Conservation (phyloP, 2,329 filamentous ascomycete species). For the Clarireedia sp. region DNA sequence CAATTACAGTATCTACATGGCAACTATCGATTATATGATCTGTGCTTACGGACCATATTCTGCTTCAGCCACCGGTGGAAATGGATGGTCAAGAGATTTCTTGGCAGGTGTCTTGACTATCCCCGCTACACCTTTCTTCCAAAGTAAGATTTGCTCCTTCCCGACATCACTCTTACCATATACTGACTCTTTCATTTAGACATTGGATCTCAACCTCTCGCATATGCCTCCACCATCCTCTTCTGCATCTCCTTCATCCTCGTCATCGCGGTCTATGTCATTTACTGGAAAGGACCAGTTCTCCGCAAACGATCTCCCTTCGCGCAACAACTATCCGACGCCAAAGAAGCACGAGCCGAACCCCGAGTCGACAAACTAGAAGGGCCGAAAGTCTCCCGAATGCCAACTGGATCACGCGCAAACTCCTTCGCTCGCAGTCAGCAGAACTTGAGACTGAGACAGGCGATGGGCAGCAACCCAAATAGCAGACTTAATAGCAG, state of each 20-base stretch:
- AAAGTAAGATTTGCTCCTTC: conserved; percentile 29
- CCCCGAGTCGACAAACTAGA: background rate
- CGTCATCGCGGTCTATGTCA: conserved; percentile 55
- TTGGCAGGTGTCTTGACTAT: conserved; percentile 64
- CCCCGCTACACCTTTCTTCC: conserved; percentile 57
- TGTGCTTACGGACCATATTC: conserved; percentile 66
- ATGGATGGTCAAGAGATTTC: conserved; percentile 67
- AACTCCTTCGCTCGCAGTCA: conserved; percentile 17
- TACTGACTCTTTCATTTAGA: conserved; percentile 29
- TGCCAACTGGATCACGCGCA: conserved; percentile 14
- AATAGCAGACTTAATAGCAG: conserved; percentile 1
- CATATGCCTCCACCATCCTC: conserved; percentile 56
- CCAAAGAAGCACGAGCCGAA: background rate
- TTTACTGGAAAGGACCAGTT: conserved; percentile 56
- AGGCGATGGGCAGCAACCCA: conserved; percentile 14
- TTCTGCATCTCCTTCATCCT: conserved; percentile 52
- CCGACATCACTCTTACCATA: background rate
- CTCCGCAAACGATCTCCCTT: conserved; percentile 56
- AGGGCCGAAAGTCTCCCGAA: conserved; percentile 8
- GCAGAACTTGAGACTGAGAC: conserved; percentile 22
- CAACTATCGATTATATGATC: conserved; percentile 71
- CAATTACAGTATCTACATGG: conserved; percentile 67
- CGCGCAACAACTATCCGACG: conserved; percentile 50
- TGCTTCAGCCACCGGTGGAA: conserved; percentile 67
- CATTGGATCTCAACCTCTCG: conserved; percentile 46